phyloP scores from a whole-genome alignment of 805 yeast species.

The Candida methanosorbosa region DNA sequence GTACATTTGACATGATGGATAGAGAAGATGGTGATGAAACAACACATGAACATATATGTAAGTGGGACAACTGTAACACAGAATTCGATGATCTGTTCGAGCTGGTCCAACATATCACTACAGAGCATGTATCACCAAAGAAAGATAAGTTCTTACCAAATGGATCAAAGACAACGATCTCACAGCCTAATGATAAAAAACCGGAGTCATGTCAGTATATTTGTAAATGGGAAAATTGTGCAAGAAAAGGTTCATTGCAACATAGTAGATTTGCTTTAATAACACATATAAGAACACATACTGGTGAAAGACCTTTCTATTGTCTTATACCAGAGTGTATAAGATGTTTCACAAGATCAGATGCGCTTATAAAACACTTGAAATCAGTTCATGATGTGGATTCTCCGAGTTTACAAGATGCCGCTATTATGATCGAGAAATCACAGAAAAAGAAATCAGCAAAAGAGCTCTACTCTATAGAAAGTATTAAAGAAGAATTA shows the following conservation, averaged over 20 bases:
- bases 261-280: slow-evolving; percentile 50
- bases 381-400: slow-evolving; percentile 50
- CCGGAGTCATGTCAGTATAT: slow-evolving; percentile 28
- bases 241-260: slow-evolving; percentile 39
- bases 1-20: neutral
- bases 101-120: slow-evolving; percentile 31
- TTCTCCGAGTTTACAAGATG: slow-evolving; percentile 13
- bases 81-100: slow-evolving; percentile 24
- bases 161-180: slow-evolving; percentile 9
- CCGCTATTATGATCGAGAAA: too few species aligned
- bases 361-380: slow-evolving; percentile 57
- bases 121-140: slow-evolving; percentile 25
- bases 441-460: too few species aligned
- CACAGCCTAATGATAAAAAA: too few species aligned
- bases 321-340: slow-evolving; percentile 64
- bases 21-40: neutral
- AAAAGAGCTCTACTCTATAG: too few species aligned
- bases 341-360: slow-evolving; percentile 47
- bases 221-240: slow-evolving; percentile 59
- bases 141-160: slow-evolving; percentile 4
- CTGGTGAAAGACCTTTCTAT: slow-evolving; percentile 57
- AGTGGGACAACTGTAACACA: slow-evolving; percentile 29
- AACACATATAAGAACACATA: slow-evolving; percentile 57
- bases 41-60: slow-evolving; percentile 14
- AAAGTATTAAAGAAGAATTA: too few species aligned